Base-by-base conservation (phyloP, 202 grass and related monocot species). In the Saccharum hybrid region DNA sequence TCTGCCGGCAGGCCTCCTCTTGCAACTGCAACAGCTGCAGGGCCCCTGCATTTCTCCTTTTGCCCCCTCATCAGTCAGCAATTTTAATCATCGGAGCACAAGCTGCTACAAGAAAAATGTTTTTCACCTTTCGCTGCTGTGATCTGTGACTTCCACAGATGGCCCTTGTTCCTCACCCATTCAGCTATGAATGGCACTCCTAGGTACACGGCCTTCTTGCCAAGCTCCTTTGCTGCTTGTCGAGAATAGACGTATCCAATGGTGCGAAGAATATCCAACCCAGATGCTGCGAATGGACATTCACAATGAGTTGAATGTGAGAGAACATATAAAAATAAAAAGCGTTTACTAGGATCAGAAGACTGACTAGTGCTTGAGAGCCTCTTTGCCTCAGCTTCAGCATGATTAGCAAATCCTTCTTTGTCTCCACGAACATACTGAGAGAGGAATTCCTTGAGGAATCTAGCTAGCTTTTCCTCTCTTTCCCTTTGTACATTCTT, bases 121-220 rank as follows among this genome's bases (percentile, higher is more conserved):
- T 87, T 34, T 74, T 86, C 48, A 99, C 96, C 93, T 96, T 94
- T 96, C 37, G 96, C 96, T 70, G 93, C 93, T 7, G 96, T 90
- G 71, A 94, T 92, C 86, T 99, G 96, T 71, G 96, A 99, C 74
- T 87, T 99, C 96, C 96, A 99, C 51, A 95, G 83, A 84, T 99
- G 93, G 8, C 96, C 96, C 84, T 99, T 99, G 84, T 99, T 98
- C 84, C 96, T 90, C 23, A 99, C 96, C 96, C 96, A 98, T 83
- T 94, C 96, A 2, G 96, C 86, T 34, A 98, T 54, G 74, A 96
- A 98, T 18, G 93, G 96, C 31, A 99, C 89, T 26, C 96, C 96
- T 76, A 99, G 79, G 81, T 99, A 99, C 93, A 99, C 86, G 14
- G 85, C 93, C 84, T 96, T 99, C 85, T 99, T 99, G 42, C 96